Conservation (phyloP, 768 basidiomycete genomes). For the Tulasnella sp. region DNA sequence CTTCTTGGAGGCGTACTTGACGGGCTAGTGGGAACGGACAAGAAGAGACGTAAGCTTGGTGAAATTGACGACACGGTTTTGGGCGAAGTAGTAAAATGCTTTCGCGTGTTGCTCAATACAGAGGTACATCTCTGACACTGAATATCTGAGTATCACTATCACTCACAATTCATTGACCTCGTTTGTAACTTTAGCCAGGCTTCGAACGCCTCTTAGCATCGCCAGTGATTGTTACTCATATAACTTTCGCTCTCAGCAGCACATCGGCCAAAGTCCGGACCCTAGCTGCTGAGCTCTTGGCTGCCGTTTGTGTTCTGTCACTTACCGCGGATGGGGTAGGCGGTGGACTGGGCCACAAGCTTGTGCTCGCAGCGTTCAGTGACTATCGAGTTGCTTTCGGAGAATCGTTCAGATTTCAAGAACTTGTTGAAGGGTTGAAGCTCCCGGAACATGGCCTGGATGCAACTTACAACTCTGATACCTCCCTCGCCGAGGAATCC, state of each 20-base stretch:
- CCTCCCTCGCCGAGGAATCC: background rate
- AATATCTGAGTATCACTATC: background rate
- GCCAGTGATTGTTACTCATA: slow-evolving; percentile 55
- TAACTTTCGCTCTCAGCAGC: slow-evolving; percentile 57
- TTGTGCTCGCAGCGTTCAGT: slow-evolving; percentile 65
- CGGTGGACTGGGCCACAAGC: slow-evolving; percentile 42
- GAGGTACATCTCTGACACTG: slow-evolving; percentile 39
- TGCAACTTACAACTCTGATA: slow-evolving; percentile 26
- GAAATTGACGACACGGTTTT: slow-evolving; percentile 61
- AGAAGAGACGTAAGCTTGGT: slow-evolving; percentile 40
- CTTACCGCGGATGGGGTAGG: slow-evolving; percentile 31
- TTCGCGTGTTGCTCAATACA: slow-evolving; percentile 75
- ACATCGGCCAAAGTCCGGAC: slow-evolving; percentile 58
- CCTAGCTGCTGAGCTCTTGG: slow-evolving; percentile 64
- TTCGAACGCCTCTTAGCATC: slow-evolving; percentile 55
- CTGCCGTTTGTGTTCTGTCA: slow-evolving; percentile 71
- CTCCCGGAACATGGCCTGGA: slow-evolving; percentile 34
- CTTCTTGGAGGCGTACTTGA: slow-evolving; percentile 47
- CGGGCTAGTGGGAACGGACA: slow-evolving; percentile 48
- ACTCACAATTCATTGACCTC: background rate
- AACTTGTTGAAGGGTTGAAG: slow-evolving; percentile 51
- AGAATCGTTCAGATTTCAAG: slow-evolving; percentile 72
- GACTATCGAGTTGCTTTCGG: slow-evolving; percentile 63
- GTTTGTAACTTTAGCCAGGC: slow-evolving; percentile 41
- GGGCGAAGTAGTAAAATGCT: slow-evolving; percentile 64